Base-by-base conservation (phyloP, 805 yeast species). In the Kluyveromyces aestuarii region DNA sequence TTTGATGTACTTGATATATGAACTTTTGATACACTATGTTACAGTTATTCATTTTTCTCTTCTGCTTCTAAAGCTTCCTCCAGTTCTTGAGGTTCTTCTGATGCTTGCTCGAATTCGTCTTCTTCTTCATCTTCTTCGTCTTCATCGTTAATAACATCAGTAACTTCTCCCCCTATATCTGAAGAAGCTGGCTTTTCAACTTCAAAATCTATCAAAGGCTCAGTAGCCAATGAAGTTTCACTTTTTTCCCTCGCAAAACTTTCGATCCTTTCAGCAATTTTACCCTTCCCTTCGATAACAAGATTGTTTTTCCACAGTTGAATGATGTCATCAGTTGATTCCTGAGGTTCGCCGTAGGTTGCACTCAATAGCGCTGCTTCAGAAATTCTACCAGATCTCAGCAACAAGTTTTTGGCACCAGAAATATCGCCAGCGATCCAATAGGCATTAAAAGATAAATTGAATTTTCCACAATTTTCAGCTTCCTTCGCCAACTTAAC, bases 391-490 rank as follows among this genome's bases (percentile, higher is more conserved):
- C 79, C 86, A 47, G 87, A 76, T 60, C 76, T 72, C 43, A 77
- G 72, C 57, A 93, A 75, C 54, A 93, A 71, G 19, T 79, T 77
- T 48, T 82, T 73, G 55, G 90, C 84, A 40, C 74, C 72, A 16
- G 71, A 68, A 37, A 80, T 72, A 61, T 88, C 85, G 38, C 95
- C 91, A 33, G 83, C 77, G 48, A 81, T 72, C 98, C 98, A 93
- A 65, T 81, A 81, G 11, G 96, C 84, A 62, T 87, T 88, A 73
- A 89, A 93, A 25, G 98, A 96, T 50, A 90, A 72, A 66, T 93
- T 93, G 68, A 81, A 87, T 63, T 84, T 84, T 44, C 97, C 97
- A 41, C 72, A 75, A n/a, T 64, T 70, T 56, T 76, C 80, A 44
- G 96, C 90, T 43, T 70, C 68, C 48, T 73, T 72, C 6, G 93